Evolutionary conservation across 192 early-diverging fungal genomes (phyloP).

Genomic region (Backusella westeae): DNA sequence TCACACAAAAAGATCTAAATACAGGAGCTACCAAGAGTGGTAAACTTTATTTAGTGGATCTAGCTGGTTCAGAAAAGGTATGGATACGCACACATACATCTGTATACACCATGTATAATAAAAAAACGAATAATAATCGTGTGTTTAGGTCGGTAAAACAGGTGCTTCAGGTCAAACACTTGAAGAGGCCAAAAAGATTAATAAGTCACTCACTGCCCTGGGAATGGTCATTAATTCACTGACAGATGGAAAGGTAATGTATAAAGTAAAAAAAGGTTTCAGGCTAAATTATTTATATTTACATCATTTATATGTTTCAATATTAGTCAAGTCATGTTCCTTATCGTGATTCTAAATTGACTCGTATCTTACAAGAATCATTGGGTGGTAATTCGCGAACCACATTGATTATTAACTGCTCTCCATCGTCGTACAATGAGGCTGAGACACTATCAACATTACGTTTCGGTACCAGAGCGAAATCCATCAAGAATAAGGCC

Average conservation of each 20-base stretch:
- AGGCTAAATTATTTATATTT: background rate
- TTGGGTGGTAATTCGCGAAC: constrained; percentile 99
- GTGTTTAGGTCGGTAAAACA: constrained; percentile 79
- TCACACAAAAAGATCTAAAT: constrained; percentile 90
- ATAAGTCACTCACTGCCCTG: constrained; percentile 94
- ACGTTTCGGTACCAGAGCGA: constrained; percentile 97
- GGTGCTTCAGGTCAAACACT: constrained; percentile 95
- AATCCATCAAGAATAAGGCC: constrained; percentile 99
- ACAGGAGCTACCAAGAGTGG: constrained; percentile 90
- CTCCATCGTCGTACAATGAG: constrained; percentile 97
- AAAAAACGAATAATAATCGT: background rate
- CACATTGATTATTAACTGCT: constrained; percentile 98
- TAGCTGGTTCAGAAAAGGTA: constrained; percentile 98
- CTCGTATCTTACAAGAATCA: constrained; percentile 99
- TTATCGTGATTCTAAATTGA: constrained; percentile 98
- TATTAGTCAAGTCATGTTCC: constrained; percentile 91
- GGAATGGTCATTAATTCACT: constrained; percentile 99
- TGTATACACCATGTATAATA: background rate
- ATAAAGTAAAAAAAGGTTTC: background rate
- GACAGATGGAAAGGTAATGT: constrained; percentile 89
- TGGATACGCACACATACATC: constrained; percentile 50
- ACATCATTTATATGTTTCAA: background rate
- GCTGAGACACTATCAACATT: constrained; percentile 93
- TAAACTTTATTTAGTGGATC: constrained; percentile 94
- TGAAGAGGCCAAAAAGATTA: constrained; percentile 99